Conservation (phyloP, 2,329 filamentous ascomycete genomes). For the Fusarium camptoceras region DNA sequence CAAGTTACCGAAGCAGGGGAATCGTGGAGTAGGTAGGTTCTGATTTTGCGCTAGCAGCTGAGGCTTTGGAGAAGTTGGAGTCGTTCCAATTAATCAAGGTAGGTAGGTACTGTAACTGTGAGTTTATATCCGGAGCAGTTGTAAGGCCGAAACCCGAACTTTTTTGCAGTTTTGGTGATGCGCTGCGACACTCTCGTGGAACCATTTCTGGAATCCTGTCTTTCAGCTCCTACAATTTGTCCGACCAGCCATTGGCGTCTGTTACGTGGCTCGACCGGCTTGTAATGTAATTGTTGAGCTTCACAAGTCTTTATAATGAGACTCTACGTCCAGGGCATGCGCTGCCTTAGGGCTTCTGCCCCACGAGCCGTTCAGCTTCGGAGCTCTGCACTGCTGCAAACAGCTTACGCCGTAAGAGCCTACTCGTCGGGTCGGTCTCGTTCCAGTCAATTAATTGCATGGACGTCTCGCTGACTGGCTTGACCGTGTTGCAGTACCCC, state of each 20-base stretch:
- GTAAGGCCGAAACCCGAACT: conserved; percentile 38
- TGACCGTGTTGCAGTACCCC: conserved; percentile 29
- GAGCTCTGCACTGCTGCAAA: conserved; percentile 41
- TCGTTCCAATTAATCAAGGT: not conserved
- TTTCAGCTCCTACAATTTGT: not conserved
- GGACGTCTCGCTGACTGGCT: conserved; percentile 38
- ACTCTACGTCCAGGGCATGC: conserved; percentile 43
- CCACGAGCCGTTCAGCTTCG: conserved; percentile 42
- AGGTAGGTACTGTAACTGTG: not conserved
- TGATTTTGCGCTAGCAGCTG: conserved; percentile 20
- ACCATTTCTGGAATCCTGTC: conserved; percentile 4
- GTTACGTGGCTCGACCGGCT: conserved; percentile 12
- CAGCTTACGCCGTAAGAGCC: conserved; percentile 39
- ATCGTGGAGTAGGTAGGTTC: conserved; percentile 12
- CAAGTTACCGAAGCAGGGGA: conserved; percentile 25
- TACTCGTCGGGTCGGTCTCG: conserved; percentile 46
- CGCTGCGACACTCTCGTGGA: conserved; percentile 5
- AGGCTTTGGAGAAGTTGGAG: conserved; percentile 25
- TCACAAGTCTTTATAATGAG: conserved; percentile 38
- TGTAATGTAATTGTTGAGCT: conserved; percentile 40
- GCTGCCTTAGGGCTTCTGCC: conserved; percentile 46
- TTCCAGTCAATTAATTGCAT: conserved; percentile 18
- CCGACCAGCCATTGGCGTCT: conserved; percentile 25
- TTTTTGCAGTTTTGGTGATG: conserved; percentile 25
- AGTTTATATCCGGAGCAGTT: conserved; percentile 34